These are phyloP conservation scores for Termitomyces eurrhizus DNA, from an alignment of 768 basidiomycete genomes.

Conservation along the genomic window DNA sequence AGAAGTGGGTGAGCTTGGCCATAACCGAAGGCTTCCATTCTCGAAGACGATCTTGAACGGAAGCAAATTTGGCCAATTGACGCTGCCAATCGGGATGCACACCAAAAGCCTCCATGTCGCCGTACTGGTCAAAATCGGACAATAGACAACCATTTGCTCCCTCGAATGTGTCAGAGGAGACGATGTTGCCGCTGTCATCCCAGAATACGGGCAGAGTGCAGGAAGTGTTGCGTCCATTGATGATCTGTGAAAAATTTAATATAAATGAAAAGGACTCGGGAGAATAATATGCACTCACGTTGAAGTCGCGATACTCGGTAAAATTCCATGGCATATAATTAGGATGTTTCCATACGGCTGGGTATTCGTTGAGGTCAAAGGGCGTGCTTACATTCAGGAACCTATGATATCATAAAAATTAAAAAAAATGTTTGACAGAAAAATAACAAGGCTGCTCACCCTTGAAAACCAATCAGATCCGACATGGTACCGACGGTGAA, in stretches of 20 bases:
- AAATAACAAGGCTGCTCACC: slow-evolving; percentile 42
- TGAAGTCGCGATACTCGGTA: slow-evolving; percentile 79
- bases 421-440: neutral
- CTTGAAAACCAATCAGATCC: slow-evolving; percentile 82
- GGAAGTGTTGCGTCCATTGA: slow-evolving; percentile 67
- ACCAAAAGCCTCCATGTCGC: slow-evolving; percentile 97
- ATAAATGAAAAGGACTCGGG: neutral
- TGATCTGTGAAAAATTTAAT: slow-evolving; percentile 35
- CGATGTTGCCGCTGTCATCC: slow-evolving; percentile 66
- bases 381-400: slow-evolving; percentile 78
- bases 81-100: slow-evolving; percentile 93
- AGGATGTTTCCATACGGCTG: slow-evolving; percentile 70
- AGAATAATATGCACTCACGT: slow-evolving; percentile 34
- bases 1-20: slow-evolving; percentile 71
- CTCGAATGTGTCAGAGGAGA: slow-evolving; percentile 42
- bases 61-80: slow-evolving; percentile 92
- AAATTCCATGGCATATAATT: slow-evolving; percentile 83
- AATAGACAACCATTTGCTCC: slow-evolving; percentile 58
- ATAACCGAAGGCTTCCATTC: slow-evolving; percentile 86
- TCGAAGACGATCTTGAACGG: slow-evolving; percentile 92
- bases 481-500: slow-evolving; percentile 93
- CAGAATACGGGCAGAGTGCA: slow-evolving; percentile 80
- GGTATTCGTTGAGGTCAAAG: slow-evolving; percentile 73
- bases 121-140: slow-evolving; percentile 93
- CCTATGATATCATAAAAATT: slow-evolving; percentile 33